phyloP scores from a whole-genome alignment of 257 asterid genomes.

The Lycium barbarum region DNA sequence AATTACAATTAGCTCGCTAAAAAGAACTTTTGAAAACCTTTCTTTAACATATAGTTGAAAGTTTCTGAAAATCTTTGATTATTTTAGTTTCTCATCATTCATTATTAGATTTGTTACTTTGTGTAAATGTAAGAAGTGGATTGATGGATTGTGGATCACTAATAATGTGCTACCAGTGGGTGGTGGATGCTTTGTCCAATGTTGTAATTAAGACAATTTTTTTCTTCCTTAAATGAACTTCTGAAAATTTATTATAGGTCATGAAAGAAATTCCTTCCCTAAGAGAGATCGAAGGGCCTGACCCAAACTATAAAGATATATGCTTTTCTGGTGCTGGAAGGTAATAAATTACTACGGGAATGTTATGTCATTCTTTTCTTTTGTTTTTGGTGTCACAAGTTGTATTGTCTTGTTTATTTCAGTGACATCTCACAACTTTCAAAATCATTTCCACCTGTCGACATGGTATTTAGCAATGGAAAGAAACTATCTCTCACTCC shows the following conservation, averaged over 20 bases:
- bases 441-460: constrained; percentile 73
- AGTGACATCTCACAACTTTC: constrained; percentile 75
- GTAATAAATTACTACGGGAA: constrained; percentile 43
- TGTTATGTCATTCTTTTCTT: not conserved
- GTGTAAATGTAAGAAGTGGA: not conserved
- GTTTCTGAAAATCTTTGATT: constrained; percentile 34
- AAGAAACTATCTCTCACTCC: constrained; percentile 81
- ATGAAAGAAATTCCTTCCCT: constrained; percentile 64
- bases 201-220: not conserved
- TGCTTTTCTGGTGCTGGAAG: constrained; percentile 98
- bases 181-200: not conserved
- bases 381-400: constrained; percentile 33
- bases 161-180: not conserved
- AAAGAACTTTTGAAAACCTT: not conserved
- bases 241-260: constrained; percentile 47
- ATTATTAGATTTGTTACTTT: not conserved
- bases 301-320: constrained; percentile 79
- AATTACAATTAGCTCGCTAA: not conserved
- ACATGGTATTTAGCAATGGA: constrained; percentile 79
- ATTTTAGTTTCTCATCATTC: not conserved
- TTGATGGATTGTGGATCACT: not conserved
- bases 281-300: constrained; percentile 82
- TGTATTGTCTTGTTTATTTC: constrained; percentile 48
- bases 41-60: not conserved
- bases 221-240: not conserved